Conservation (phyloP, 805 yeast species). For the Schwanniomyces vanrijiae region DNA sequence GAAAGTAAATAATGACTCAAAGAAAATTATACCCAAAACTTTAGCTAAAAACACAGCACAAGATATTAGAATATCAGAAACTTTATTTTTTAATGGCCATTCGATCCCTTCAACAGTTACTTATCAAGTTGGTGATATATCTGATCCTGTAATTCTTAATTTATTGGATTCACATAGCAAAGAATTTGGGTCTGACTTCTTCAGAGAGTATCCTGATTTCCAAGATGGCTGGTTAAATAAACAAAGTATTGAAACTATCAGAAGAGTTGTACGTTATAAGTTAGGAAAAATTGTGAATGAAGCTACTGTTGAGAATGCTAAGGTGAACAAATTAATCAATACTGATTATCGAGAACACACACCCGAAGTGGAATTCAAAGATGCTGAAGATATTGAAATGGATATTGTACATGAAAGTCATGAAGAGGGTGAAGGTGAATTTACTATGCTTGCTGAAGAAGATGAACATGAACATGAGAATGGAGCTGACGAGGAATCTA, state of each 20-base stretch:
- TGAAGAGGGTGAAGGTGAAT: conserved; percentile 18
- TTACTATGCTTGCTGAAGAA: conserved; percentile 20
- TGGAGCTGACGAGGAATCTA: conserved; percentile 12
- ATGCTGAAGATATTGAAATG: conserved; percentile 21
- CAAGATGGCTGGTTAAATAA: conserved; percentile 81
- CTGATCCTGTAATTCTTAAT: conserved; percentile 58
- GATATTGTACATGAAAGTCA: not conserved
- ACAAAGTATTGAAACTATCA: conserved; percentile 58
- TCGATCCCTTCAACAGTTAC: conserved; percentile 67
- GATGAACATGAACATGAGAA: conserved; percentile 12
- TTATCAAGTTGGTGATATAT: conserved; percentile 77
- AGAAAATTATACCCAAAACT: conserved; percentile 28
- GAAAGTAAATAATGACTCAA: conserved; percentile 1
- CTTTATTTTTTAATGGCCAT: conserved; percentile 68
- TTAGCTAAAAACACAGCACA: conserved; percentile 12
- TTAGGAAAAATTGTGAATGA: conserved; percentile 59
- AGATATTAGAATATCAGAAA: conserved; percentile 25
- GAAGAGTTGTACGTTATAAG: conserved; percentile 73
- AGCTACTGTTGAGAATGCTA: conserved; percentile 41
- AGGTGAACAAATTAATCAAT: conserved; percentile 44
- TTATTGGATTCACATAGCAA: conserved; percentile 36
- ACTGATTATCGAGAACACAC: conserved; percentile 31
- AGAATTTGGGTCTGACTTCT: conserved; percentile 36
- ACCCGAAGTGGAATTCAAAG: conserved; percentile 14
- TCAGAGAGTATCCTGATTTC: conserved; percentile 38